These are phyloP conservation scores for Suillus cothurnatus DNA, from an alignment of 768 basidiomycete species.

Conservation along the genomic window DNA sequence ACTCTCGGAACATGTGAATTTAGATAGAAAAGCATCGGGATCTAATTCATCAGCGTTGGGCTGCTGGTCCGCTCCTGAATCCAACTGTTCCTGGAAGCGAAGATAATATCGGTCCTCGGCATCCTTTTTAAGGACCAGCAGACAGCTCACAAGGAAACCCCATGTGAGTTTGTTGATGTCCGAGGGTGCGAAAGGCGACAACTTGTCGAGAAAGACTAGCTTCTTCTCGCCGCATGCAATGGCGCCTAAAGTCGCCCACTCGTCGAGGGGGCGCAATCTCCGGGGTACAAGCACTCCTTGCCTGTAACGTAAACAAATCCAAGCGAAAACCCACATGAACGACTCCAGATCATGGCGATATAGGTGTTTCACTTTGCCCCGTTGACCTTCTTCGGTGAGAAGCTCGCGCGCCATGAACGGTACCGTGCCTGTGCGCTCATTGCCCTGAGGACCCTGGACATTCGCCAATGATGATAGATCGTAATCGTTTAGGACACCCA, in stretches of 20 bases:
- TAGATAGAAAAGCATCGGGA: background rate
- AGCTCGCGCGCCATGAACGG: too few species aligned
- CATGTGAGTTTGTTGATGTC: too few species aligned
- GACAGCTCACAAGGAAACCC: too few species aligned
- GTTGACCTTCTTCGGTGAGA: background rate
- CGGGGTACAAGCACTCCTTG: too few species aligned
- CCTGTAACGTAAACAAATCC: too few species aligned
- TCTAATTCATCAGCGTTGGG: background rate
- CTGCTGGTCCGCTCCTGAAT: background rate
- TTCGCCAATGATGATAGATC: slow-evolving; percentile 9
- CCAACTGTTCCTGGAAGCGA: background rate
- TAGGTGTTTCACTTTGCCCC: background rate
- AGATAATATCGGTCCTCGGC: background rate
- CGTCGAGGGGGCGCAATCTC: too few species aligned
- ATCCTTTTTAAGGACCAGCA: background rate
- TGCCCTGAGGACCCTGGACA: background rate
- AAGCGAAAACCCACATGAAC: too few species aligned
- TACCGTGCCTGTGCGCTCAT: background rate
- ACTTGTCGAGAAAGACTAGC: too few species aligned
- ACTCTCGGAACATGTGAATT: background rate
- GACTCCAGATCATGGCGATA: too few species aligned
- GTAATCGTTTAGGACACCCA: slow-evolving; percentile 21
- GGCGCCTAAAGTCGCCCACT: background rate
- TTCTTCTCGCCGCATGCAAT: too few species aligned
- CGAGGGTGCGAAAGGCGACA: background rate